Conservation (phyloP, 73 alveolate species). For the Breviolum minutum region DNA sequence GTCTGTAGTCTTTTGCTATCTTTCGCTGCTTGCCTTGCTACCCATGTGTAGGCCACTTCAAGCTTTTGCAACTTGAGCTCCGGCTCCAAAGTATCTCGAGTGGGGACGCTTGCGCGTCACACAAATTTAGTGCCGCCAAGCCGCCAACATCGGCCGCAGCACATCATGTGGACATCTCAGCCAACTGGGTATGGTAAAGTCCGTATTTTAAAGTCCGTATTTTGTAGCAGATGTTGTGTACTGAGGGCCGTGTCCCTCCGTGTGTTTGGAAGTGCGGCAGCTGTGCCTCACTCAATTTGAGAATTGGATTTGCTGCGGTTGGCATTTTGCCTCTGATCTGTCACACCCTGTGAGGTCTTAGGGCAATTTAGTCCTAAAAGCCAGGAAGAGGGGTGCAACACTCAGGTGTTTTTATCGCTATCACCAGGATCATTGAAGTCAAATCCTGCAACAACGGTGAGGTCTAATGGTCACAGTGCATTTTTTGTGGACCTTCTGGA, state of each 20-base stretch:
- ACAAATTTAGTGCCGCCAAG: conserved; percentile 25
- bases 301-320: no score
- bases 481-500: conserved; percentile 66
- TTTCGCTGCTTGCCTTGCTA: no score
- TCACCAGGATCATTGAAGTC: neutral
- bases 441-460: neutral
- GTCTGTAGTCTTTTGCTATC: no score
- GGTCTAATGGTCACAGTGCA: conserved; percentile 55
- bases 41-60: no score
- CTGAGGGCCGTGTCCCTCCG: conserved; percentile 90
- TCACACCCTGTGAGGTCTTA: neutral
- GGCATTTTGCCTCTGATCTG: neutral
- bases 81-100: conserved; percentile 24
- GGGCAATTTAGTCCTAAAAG: conserved; percentile 48
- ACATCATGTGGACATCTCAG: neutral
- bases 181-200: neutral
- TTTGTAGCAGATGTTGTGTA: neutral
- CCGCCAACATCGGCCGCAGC: conserved; percentile 27
- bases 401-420: neutral
- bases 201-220: neutral
- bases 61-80: neutral
- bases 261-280: conserved; percentile 89
- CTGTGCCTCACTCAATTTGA: neutral
- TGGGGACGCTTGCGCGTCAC: conserved; percentile 36
- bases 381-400: conserved; percentile 17